A percentile compares a stretch with the other conserved stretches of the same genome.
phyloP scores from a whole-genome alignment of 2,329 filamentous ascomycete genomes.

The Penicillium sp. region DNA sequence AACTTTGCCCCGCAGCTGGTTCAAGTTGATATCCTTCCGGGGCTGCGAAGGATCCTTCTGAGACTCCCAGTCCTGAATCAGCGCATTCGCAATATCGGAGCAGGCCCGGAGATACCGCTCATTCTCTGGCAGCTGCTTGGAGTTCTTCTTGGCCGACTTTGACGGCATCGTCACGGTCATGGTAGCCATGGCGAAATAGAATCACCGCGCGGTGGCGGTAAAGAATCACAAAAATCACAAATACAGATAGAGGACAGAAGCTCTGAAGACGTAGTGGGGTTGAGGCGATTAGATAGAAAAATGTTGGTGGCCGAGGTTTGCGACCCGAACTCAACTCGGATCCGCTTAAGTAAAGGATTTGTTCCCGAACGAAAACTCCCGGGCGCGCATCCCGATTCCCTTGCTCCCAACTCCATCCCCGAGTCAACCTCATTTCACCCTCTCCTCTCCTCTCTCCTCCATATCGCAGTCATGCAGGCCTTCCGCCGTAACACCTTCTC shows the following conservation, averaged over 20 bases:
- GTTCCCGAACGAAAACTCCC: conserved; percentile 34
- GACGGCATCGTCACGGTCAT: conserved; percentile 59
- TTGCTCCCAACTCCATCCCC: conserved; percentile 20
- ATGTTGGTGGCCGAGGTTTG: conserved; percentile 24
- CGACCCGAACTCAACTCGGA: conserved; percentile 30
- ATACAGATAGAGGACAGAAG: neutral
- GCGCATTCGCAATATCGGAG: conserved; percentile 87
- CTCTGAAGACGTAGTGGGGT: conserved; percentile 5
- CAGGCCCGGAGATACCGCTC: conserved; percentile 93
- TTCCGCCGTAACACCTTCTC: conserved; percentile 71
- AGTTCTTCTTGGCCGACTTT: conserved; percentile 61
- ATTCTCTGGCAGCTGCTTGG: conserved; percentile 83
- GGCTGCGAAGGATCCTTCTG: conserved; percentile 69
- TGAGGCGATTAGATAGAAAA: conserved; percentile 25
- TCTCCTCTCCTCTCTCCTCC: conserved; percentile 18
- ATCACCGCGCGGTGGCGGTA: conserved; percentile 13
- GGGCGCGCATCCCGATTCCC: conserved; percentile 29
- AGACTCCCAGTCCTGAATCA: conserved; percentile 92
- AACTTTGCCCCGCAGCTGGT: conserved; percentile 78
- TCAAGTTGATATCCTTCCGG: conserved; percentile 87
- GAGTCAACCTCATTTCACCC: conserved; percentile 17
- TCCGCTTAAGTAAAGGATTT: conserved; percentile 39
- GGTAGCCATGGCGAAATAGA: conserved; percentile 56
- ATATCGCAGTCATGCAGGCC: conserved; percentile 67
- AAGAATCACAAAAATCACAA: neutral